Conservation (phyloP, 2,329 filamentous ascomycete genomes). For the Xylariaceae sp. region DNA sequence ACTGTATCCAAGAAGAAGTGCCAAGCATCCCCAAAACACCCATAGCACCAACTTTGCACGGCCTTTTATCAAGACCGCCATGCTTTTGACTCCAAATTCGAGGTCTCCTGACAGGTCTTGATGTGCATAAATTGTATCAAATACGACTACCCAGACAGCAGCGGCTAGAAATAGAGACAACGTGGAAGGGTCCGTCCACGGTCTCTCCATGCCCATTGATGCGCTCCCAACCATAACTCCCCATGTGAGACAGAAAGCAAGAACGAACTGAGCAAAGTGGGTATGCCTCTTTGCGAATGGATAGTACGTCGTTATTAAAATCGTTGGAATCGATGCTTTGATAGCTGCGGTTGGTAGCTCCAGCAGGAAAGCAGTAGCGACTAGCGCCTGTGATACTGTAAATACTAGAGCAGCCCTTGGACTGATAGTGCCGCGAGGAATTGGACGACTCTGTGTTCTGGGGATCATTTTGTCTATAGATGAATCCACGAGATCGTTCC, state of each 20-base stretch:
- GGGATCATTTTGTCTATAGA: constrained; percentile 32
- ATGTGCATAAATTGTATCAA: constrained; percentile 41
- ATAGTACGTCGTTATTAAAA: constrained; percentile 32
- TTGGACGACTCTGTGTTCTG: constrained; percentile 35
- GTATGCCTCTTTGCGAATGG: constrained; percentile 39
- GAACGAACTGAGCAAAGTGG: constrained; percentile 36
- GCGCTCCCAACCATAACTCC: constrained; percentile 29
- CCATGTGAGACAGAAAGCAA: constrained; percentile 37
- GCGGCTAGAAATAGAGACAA: constrained; percentile 24
- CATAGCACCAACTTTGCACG: constrained; percentile 15
- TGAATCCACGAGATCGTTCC: constrained; percentile 41
- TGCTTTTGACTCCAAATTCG: constrained; percentile 34
- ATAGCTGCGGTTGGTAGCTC: constrained; percentile 12
- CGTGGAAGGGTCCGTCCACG: constrained; percentile 16
- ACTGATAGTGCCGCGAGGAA: constrained; percentile 36
- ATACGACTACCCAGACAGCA: constrained; percentile 34
- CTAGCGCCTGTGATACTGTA: constrained; percentile 23
- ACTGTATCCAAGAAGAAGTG: neutral
- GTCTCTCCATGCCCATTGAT: constrained; percentile 11
- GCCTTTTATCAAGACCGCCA: constrained; percentile 31
- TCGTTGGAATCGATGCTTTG: constrained; percentile 19
- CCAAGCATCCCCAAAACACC: constrained; percentile 1
- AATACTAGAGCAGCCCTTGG: constrained; percentile 31
- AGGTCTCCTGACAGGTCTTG: constrained; percentile 37
- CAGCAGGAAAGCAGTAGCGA: constrained; percentile 12